Evolutionary conservation across 2,329 filamentous ascomycete genomes (phyloP).

Genomic region (Aaosphaeria pasadenensis): DNA sequence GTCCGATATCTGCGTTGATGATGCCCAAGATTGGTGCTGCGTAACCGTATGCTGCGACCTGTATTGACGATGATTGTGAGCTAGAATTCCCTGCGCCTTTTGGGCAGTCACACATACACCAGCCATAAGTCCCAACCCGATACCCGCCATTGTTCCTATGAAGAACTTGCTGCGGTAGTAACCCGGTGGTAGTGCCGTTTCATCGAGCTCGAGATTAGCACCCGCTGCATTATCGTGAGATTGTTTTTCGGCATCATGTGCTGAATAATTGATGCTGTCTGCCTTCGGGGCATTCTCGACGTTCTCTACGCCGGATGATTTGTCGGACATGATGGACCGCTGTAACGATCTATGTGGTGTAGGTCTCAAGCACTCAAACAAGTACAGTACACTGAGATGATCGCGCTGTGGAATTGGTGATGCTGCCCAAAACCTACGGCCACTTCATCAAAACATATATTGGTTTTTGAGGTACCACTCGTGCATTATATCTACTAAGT

Average conservation of each 20-base stretch:
- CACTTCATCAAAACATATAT: no score
- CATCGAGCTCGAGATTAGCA: neutral
- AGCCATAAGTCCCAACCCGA: slow-evolving; percentile 3
- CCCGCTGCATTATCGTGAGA: neutral
- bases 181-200: slow-evolving; percentile 2
- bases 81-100: no score
- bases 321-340: neutral
- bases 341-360: neutral
- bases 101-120: neutral
- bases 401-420: neutral
- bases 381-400: neutral
- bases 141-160: slow-evolving; percentile 4
- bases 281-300: neutral
- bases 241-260: neutral
- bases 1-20: slow-evolving; percentile 7
- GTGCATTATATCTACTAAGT: neutral
- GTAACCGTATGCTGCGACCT: slow-evolving; percentile 2
- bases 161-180: slow-evolving; percentile 5
- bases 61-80: no score
- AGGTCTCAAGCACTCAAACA: neutral
- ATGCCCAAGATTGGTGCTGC: slow-evolving; percentile 7
- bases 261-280: neutral
- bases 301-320: neutral
- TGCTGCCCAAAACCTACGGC: neutral
- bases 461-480: no score